These are phyloP conservation scores for Crucibulum laeve DNA, from an alignment of 768 basidiomycete genomes.

Conservation along the genomic window DNA sequence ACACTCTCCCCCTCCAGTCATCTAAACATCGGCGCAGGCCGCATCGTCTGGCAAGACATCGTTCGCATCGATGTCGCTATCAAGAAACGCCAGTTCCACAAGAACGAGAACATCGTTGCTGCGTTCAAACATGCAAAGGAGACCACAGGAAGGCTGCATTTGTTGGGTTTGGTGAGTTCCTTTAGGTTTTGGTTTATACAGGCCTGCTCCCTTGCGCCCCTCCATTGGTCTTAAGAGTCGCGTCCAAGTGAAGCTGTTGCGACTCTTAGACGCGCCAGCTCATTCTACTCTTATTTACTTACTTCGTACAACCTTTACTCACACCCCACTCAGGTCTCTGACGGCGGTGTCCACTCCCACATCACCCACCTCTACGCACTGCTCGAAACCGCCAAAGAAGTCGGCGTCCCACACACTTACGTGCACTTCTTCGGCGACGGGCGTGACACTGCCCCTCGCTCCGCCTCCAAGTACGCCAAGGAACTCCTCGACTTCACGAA, in stretches of 20 bases:
- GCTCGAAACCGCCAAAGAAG: slow-evolving; percentile 84
- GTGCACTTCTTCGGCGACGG: slow-evolving; percentile 96
- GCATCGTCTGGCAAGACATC: slow-evolving; percentile 97
- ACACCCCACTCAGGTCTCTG: slow-evolving; percentile 66
- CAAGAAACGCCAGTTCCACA: slow-evolving; percentile 84
- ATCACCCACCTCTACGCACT: slow-evolving; percentile 87
- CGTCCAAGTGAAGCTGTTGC: no score
- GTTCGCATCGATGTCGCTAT: slow-evolving; percentile 92
- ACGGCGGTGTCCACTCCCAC: slow-evolving; percentile 97
- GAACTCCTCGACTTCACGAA: slow-evolving; percentile 75
- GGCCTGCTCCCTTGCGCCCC: not conserved
- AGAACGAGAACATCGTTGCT: slow-evolving; percentile 67
- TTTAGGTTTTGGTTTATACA: not conserved
- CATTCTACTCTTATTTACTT: no score
- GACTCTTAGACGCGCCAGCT: no score
- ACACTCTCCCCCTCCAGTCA: slow-evolving; percentile 49
- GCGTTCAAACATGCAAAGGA: slow-evolving; percentile 77
- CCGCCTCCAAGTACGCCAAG: slow-evolving; percentile 71
- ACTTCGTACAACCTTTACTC: no score
- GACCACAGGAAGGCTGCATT: slow-evolving; percentile 78
- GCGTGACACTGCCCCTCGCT: slow-evolving; percentile 88
- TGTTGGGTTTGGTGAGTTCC: slow-evolving; percentile 74
- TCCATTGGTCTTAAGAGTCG: no score
- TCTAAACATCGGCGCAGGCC: slow-evolving; percentile 91
- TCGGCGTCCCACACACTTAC: slow-evolving; percentile 80